A percentile compares a stretch with the other conserved stretches of the same genome.
These are phyloP conservation scores for Antrodiella citrinella DNA, from an alignment of 768 basidiomycete species.

Conservation along the genomic window DNA sequence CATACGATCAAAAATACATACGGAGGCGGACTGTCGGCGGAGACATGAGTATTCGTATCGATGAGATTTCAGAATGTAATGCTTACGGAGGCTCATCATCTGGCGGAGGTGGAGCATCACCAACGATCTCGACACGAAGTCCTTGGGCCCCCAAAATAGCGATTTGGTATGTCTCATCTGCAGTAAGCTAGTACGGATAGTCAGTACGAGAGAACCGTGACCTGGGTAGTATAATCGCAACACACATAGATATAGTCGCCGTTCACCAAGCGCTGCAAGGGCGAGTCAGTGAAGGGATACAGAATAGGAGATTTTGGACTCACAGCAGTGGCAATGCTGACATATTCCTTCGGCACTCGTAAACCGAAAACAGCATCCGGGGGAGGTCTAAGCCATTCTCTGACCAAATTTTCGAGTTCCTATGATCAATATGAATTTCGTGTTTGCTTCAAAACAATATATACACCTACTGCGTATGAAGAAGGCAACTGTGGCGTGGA, in stretches of 20 bases:
- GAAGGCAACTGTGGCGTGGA: conserved; percentile 49
- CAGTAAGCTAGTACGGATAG: conserved; percentile 46
- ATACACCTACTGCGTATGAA: conserved; percentile 46
- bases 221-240: too few species aligned
- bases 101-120: conserved; percentile 78
- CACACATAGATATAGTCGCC: conserved; percentile 80
- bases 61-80: too few species aligned
- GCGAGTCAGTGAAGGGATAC: conserved; percentile 12
- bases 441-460: too few species aligned
- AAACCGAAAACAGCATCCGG: conserved; percentile 69
- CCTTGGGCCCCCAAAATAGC: conserved; percentile 79
- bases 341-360: conserved; percentile 82
- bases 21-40: conserved; percentile 49
- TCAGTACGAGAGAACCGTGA: conserved; percentile 9
- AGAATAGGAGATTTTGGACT: conserved; percentile 20
- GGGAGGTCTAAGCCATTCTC: conserved; percentile 83
- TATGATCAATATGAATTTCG: conserved; percentile 22
- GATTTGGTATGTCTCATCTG: conserved; percentile 85
- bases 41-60: too few species aligned
- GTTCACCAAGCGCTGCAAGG: conserved; percentile 59
- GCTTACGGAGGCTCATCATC: conserved; percentile 72
- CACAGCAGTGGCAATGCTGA: conserved; percentile 77
- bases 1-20: conserved; percentile 25
- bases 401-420: conserved; percentile 75
- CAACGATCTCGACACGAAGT: conserved; percentile 78